A percentile compares a stretch with the other conserved stretches of the same genome.
Evolutionary conservation across 2,329 filamentous ascomycete genomes (phyloP).

Genomic region (Neopestalotiopsis rosae): DNA sequence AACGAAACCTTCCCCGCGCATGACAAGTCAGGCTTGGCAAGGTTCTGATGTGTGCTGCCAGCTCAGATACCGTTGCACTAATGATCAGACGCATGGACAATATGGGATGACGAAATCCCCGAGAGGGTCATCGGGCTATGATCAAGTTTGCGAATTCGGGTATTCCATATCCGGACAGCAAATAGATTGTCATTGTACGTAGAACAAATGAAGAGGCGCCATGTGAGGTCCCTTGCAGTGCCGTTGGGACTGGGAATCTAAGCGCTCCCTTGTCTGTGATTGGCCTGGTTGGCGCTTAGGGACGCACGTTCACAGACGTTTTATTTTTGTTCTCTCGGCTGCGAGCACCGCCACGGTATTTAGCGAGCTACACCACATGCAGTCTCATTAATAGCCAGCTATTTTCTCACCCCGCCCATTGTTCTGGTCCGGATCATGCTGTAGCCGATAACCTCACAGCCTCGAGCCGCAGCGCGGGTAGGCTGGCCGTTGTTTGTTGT

Average conservation of each 20-base stretch:
- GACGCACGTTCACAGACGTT: not conserved
- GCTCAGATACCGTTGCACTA: not conserved
- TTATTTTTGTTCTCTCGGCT: not conserved
- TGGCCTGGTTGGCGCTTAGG: not conserved
- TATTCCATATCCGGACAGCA: not conserved
- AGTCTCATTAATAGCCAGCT: not conserved
- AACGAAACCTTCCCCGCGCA: not conserved
- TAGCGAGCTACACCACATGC: not conserved
- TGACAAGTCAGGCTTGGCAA: not conserved
- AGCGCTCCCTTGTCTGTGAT: constrained; percentile 11
- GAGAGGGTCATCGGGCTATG: not conserved
- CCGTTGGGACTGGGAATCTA: constrained; percentile 10
- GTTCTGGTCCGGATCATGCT: not conserved
- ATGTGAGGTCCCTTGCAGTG: too few species aligned
- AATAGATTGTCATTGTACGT: not conserved
- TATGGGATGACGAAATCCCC: not conserved
- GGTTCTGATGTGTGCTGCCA: not conserved
- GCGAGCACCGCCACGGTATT: not conserved
- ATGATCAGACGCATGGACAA: not conserved
- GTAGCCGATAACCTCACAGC: not conserved
- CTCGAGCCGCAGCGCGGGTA: not conserved
- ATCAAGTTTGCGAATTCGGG: not conserved
- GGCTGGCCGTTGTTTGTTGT: not conserved
- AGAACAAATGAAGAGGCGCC: not conserved
- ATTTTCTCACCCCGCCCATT: not conserved